phyloP scores from a whole-genome alignment of 73 alveolate genomes.

The Paramecium biaurelia region DNA sequence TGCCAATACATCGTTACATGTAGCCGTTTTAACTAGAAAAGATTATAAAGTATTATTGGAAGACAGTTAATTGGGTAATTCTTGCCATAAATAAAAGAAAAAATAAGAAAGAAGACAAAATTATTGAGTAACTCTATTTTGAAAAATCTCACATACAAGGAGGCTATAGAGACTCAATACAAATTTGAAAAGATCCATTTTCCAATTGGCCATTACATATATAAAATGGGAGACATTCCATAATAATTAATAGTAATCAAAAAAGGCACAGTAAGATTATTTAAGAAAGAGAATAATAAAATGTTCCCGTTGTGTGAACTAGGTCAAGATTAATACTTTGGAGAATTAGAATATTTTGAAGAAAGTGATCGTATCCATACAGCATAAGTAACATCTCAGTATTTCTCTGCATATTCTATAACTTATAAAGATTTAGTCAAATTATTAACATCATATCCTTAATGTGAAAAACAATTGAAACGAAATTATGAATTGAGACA shows the following conservation, averaged over 20 bases:
- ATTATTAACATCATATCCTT: background rate
- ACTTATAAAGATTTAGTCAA: background rate
- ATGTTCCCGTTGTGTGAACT: background rate
- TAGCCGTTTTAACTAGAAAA: slow-evolving; percentile 14
- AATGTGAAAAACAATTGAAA: background rate
- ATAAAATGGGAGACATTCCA: background rate
- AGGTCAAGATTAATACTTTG: slow-evolving; percentile 21
- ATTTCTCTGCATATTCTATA: background rate
- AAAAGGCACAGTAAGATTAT: slow-evolving; percentile 36
- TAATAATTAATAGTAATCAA: background rate
- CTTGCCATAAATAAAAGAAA: background rate
- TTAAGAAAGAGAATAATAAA: background rate
- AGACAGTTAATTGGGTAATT: slow-evolving; percentile 12
- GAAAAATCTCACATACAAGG: slow-evolving; percentile 3
- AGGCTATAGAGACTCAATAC: slow-evolving; percentile 15
- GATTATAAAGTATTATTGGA: background rate
- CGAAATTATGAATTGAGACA: background rate
- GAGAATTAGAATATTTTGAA: slow-evolving; percentile 41
- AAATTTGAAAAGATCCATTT: background rate
- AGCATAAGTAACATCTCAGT: background rate
- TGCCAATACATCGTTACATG: slow-evolving; percentile 25
- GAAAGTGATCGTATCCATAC: background rate
- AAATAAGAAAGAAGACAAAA: slow-evolving; percentile 36
- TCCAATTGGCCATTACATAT: slow-evolving; percentile 29
- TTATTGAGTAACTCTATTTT: background rate